Evolutionary conservation across 176 grass and related monocot genomes (phyloP), one percentile per base, ranked within the genome.

Genomic region (bread wheat (Triticum aestivum)): DNA sequence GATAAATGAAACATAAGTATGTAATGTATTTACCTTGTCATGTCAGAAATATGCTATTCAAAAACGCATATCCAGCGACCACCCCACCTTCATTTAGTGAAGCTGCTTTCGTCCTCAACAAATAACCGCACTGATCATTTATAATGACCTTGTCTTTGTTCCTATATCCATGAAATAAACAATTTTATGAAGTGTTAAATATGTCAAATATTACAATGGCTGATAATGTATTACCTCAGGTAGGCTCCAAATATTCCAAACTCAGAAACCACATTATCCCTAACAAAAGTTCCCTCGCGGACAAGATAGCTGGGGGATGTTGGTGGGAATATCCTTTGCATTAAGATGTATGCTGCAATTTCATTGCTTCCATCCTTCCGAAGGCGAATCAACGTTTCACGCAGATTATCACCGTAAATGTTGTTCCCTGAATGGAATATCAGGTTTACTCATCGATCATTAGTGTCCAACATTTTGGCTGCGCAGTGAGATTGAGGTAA

Each of bases 61-160:
- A 79, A 81, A 91, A 90, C 20, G 92, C 89, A 87, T 86, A 94
- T 29, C 92, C 89, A 69, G 84, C 84, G 62, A 90, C 92, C 30
- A 94, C 92, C 9, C 89, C 89, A 61, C 92, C 92, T 94, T 94
- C 92, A 58, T 94, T 94, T 70, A 90, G 87, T n/a, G 92, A 82
- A 41, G 89, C 85, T 32, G 85, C 86, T 26, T 94, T 94, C 17
- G 89, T 94, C 73, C 92, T 82, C 92, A 94, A 42, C 69, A 94
- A 84, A 76, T 91, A 91, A 41, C 92, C 92, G 56, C 89, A 87
- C 9, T 94, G 92, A 29, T 84, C 86, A 52, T 94, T 91, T 27
- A 91, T 87, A 27, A 94, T 78, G 11, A 94, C 86, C 65, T 84
- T 89, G 41, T 91, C 84, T 35, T 91, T 91, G 72, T 87, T 94